Conservation (phyloP, 768 basidiomycete genomes). For the Pulveroboletus ravenelii region DNA sequence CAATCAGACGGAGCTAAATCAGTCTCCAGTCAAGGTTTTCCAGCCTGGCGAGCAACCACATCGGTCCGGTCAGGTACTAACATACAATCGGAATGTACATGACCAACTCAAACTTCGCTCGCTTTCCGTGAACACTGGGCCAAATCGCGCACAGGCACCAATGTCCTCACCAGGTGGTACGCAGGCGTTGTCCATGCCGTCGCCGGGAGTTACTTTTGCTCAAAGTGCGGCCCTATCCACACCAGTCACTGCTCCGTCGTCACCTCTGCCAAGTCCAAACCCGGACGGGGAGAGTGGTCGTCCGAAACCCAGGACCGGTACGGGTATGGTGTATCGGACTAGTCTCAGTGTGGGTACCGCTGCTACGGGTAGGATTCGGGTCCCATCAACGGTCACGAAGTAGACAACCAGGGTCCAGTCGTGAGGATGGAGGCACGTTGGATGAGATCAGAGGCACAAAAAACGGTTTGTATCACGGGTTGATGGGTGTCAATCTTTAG, state of each 20-base stretch:
- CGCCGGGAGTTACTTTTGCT: conserved; percentile 1
- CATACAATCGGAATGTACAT: conserved; percentile 33
- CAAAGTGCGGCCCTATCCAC: conserved; percentile 9
- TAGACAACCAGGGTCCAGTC: conserved; percentile 4
- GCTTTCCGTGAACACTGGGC: conserved; percentile 8
- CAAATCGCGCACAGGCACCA: conserved; percentile 4
- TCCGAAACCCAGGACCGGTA: conserved; percentile 58
- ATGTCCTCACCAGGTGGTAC: conserved; percentile 18
- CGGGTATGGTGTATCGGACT: conserved; percentile 64
- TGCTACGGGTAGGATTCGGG: conserved; percentile 38
- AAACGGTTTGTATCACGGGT: not conserved
- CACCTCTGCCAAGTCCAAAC: conserved; percentile 16
- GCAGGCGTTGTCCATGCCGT: conserved; percentile 19
- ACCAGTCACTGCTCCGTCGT: conserved; percentile 13
- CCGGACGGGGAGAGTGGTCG: conserved; percentile 20
- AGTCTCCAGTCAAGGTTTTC: conserved; percentile 4
- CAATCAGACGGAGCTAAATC: conserved; percentile 12
- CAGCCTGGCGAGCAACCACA: conserved; percentile 24
- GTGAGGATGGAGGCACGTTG: not conserved
- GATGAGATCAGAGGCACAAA: not conserved
- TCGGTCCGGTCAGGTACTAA: conserved; percentile 24
- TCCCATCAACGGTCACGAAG: conserved; percentile 22
- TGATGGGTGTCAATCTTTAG: conserved; percentile 12
- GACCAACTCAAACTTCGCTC: conserved; percentile 29
- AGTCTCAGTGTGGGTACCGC: conserved; percentile 15